phyloP scores from a whole-genome alignment of 129 eudicot species.

The Centella asiatica region DNA sequence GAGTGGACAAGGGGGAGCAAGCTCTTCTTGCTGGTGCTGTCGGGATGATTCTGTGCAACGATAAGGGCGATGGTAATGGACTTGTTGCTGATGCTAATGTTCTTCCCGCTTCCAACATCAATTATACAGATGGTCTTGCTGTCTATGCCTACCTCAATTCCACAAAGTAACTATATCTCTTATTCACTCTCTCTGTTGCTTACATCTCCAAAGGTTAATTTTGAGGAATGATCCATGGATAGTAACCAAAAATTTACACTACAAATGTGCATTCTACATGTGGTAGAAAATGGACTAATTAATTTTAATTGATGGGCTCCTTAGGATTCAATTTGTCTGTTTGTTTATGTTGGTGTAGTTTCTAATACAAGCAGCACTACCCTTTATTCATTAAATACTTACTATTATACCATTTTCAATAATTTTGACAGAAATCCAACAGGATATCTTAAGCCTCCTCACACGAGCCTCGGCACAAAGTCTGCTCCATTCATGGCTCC shows the following conservation, averaged over 20 bases:
- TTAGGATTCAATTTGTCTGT: not conserved
- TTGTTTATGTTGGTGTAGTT: too few species aligned
- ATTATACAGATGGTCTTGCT: conserved; percentile 30
- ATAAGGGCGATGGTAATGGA: conserved; percentile 32
- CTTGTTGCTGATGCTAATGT: conserved; percentile 54
- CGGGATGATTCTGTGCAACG: conserved; percentile 71
- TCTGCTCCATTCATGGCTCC: conserved; percentile 76
- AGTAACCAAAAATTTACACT: too few species aligned
- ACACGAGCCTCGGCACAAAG: conserved; percentile 17
- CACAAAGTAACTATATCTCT: too few species aligned
- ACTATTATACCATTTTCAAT: not conserved
- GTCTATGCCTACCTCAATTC: conserved; percentile 39
- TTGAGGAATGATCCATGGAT: too few species aligned
- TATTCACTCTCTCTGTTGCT: too few species aligned
- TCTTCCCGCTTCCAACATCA: conserved; percentile 6
- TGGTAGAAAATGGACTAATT: too few species aligned
- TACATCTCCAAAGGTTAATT: too few species aligned
- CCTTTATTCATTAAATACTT: not conserved
- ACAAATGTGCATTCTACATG: too few species aligned
- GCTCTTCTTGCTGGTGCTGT: conserved; percentile 59
- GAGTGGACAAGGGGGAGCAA: conserved; percentile 52
- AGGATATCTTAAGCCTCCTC: conserved; percentile 39
- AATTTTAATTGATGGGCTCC: too few species aligned
- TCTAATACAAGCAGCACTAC: too few species aligned
- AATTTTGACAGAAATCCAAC: conserved; percentile 35